phyloP scores from a whole-genome alignment of 805 yeast species.

The Monosporozyma yasuniensis region DNA sequence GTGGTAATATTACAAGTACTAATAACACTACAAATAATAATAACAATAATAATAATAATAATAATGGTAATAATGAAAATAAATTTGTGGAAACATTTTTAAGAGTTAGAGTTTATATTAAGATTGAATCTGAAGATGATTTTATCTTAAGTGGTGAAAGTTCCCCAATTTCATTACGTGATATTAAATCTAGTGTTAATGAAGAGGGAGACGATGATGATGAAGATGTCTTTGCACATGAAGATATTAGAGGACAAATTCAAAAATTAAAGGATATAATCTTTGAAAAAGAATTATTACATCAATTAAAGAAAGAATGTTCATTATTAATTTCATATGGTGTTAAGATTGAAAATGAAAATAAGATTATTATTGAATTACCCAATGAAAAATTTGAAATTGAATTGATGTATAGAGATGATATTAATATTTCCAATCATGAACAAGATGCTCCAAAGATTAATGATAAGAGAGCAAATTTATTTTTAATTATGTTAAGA shows the following conservation, averaged over 20 bases:
- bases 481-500: slow-evolving; percentile 28
- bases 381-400: slow-evolving; percentile 62
- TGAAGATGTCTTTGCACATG: slow-evolving; percentile 13
- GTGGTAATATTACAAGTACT: too few species aligned
- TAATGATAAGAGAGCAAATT: slow-evolving; percentile 31
- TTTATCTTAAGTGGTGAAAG: slow-evolving; percentile 53
- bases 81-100: slow-evolving; percentile 36
- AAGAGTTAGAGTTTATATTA: slow-evolving; percentile 49
- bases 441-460: slow-evolving; percentile 38
- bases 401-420: slow-evolving; percentile 44
- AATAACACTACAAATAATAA: too few species aligned
- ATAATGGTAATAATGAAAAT: not conserved
- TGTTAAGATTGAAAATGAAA: slow-evolving; percentile 53
- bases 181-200: not conserved
- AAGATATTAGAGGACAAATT: slow-evolving; percentile 46
- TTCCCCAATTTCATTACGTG: slow-evolving; percentile 3
- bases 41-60: slow-evolving; percentile 26
- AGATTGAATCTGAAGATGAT: slow-evolving; percentile 44
- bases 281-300: slow-evolving; percentile 85
- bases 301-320: slow-evolving; percentile 70
- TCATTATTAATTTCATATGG: slow-evolving; percentile 56
- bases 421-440: slow-evolving; percentile 28
- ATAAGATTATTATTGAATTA: slow-evolving; percentile 56
- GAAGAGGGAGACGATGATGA: not conserved
- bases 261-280: slow-evolving; percentile 60